Percentiles rank a stretch among this genome's conserved stretches.
Conservation (phyloP, 192 early-diverging fungal genomes). For the Coemansia nantahalensis region DNA sequence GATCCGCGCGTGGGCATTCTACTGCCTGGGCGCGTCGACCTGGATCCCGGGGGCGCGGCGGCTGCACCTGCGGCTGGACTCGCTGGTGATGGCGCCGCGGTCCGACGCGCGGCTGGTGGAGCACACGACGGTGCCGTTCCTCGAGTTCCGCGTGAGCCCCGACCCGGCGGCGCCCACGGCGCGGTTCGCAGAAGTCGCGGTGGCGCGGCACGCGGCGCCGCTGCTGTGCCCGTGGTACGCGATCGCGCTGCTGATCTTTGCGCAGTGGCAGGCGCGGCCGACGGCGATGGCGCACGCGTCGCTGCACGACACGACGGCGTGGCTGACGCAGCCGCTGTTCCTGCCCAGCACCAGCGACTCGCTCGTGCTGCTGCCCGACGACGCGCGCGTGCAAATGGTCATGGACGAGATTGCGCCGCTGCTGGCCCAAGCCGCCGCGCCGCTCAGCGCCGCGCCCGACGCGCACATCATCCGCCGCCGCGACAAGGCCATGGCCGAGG, state of each 20-base stretch:
- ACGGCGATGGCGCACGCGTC: slow-evolving; percentile 44
- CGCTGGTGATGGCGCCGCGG: slow-evolving; percentile 44
- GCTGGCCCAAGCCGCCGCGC: slow-evolving; percentile 25
- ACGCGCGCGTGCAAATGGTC: slow-evolving; percentile 50
- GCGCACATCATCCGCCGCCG: slow-evolving; percentile 41
- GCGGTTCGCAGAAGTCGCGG: slow-evolving; percentile 45
- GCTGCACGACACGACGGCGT: slow-evolving; percentile 26
- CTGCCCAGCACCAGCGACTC: slow-evolving; percentile 42
- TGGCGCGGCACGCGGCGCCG: slow-evolving; percentile 37
- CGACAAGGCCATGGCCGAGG: slow-evolving; percentile 51
- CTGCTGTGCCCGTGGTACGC: slow-evolving; percentile 50
- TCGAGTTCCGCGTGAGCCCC: slow-evolving; percentile 52
- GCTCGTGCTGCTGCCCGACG: slow-evolving; percentile 46
- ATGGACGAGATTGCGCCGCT: slow-evolving; percentile 42
- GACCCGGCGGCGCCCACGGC: slow-evolving; percentile 38
- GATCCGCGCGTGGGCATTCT: slow-evolving; percentile 48
- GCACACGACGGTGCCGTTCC: slow-evolving; percentile 52
- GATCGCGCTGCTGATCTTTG: slow-evolving; percentile 37
- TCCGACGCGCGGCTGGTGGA: slow-evolving; percentile 48
- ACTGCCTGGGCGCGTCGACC: slow-evolving; percentile 48
- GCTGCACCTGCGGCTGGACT: slow-evolving; percentile 50
- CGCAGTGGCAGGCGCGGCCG: slow-evolving; percentile 50
- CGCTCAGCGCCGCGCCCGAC: slow-evolving; percentile 23
- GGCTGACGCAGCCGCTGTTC: slow-evolving; percentile 52
- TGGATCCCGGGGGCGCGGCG: slow-evolving; percentile 48